Evolutionary conservation across 2,329 filamentous ascomycete genomes (phyloP).

Genomic region (Dissoconium aciculare): DNA sequence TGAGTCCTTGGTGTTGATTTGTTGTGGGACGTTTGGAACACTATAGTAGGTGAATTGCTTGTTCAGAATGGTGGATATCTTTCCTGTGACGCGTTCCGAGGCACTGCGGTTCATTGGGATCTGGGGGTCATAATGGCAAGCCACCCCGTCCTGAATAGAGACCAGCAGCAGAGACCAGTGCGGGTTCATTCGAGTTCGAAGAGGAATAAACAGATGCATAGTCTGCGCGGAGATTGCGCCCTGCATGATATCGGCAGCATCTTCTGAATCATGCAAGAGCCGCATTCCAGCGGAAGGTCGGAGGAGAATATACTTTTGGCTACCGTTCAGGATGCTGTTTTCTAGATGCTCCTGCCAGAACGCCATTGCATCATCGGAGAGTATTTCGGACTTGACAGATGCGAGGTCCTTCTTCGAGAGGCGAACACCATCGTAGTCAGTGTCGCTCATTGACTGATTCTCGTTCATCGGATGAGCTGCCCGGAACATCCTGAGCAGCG

Average conservation of each 20-base stretch:
- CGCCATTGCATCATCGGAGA: constrained; percentile 5
- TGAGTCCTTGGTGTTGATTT: constrained; percentile 3
- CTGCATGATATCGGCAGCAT: constrained; percentile 1
- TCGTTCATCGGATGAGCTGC: neutral
- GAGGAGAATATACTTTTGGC: constrained; percentile 4
- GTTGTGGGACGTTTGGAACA: constrained; percentile 2
- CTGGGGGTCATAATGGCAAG: constrained; percentile 7
- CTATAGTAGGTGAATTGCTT: neutral
- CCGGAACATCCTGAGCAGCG: constrained; percentile 3
- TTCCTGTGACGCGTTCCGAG: neutral
- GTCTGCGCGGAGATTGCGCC: constrained; percentile 2
- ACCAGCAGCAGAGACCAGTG: constrained; percentile 7
- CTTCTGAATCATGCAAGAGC: neutral
- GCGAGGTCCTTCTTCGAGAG: constrained; percentile 4
- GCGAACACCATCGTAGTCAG: constrained; percentile 1
- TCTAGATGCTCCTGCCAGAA: constrained; percentile 8
- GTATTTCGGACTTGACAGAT: constrained; percentile 4
- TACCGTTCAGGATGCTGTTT: constrained; percentile 3
- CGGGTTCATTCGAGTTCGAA: neutral
- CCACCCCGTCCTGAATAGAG: constrained; percentile 4
- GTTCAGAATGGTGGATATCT: neutral
- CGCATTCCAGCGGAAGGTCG: constrained; percentile 2
- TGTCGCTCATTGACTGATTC: neutral
- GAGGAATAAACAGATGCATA: constrained; percentile 4
- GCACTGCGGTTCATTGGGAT: neutral